Conservation (phyloP, 768 basidiomycete genomes). For the Cystofilobasidium ferigula region DNA sequence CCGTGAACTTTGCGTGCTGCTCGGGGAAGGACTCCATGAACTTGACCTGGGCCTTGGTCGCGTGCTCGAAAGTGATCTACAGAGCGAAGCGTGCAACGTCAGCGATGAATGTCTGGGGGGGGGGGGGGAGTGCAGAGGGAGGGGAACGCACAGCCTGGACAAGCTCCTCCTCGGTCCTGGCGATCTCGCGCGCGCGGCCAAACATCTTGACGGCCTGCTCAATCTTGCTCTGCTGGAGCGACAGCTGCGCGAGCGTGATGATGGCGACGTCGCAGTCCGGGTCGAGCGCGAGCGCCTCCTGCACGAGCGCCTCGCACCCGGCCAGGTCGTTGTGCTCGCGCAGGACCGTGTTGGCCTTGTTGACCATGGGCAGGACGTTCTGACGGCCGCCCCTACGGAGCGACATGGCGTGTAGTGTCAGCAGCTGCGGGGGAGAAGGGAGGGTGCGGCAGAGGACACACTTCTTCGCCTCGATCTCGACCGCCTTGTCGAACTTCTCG, state of each 20-base stretch:
- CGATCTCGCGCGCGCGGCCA: conserved; percentile 66
- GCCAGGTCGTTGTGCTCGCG: conserved; percentile 85
- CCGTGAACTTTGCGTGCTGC: conserved; percentile 8
- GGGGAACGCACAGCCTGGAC: conserved; percentile 36
- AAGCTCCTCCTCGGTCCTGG: conserved; percentile 82
- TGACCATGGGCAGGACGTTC: conserved; percentile 88
- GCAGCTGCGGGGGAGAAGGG: conserved; percentile 25
- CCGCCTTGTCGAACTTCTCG: conserved; percentile 82
- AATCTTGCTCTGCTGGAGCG: conserved; percentile 79
- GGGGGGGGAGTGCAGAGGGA: conserved; percentile 13
- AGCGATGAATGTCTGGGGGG: not conserved
- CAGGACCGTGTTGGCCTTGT: conserved; percentile 92
- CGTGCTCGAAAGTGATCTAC: conserved; percentile 44
- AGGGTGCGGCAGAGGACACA: conserved; percentile 17
- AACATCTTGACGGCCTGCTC: conserved; percentile 79
- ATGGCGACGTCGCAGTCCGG: conserved; percentile 93
- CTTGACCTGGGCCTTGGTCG: conserved; percentile 67
- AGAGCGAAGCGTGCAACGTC: not conserved
- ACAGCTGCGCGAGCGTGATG: conserved; percentile 85
- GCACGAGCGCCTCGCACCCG: conserved; percentile 59
- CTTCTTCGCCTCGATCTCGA: conserved; percentile 59
- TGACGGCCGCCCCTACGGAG: conserved; percentile 36
- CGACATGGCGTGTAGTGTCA: conserved; percentile 2
- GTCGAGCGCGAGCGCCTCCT: conserved; percentile 78
- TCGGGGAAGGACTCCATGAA: conserved; percentile 45